Evolutionary conservation across 768 basidiomycete species (phyloP).

Genomic region (Amylocystis lapponica): DNA sequence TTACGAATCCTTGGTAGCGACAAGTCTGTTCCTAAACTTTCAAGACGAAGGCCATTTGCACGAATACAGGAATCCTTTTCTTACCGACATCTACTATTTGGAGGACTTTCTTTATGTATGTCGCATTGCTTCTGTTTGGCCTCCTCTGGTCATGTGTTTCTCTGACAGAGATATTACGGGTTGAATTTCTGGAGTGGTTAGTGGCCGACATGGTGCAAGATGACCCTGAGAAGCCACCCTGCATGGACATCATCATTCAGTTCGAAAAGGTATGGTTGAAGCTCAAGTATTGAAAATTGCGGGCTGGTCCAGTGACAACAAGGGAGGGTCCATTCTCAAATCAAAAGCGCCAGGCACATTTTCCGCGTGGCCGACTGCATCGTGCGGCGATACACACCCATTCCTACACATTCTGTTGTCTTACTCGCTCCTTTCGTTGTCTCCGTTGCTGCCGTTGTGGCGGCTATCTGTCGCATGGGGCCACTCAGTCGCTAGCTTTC

Average conservation of each 20-base stretch:
- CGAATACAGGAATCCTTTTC: conserved; percentile 10
- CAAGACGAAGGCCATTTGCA: conserved; percentile 1
- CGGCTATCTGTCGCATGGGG: no score
- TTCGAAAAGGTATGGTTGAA: conserved; percentile 19
- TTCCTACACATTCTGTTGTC: no score
- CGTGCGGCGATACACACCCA: no score
- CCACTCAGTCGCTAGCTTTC: no score
- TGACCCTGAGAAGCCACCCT: conserved; percentile 27
- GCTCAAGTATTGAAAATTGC: conserved; percentile 22
- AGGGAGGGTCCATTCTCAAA: not conserved
- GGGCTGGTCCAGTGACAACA: conserved; percentile 16
- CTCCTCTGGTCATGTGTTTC: not conserved
- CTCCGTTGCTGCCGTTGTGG: no score
- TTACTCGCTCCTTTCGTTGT: no score
- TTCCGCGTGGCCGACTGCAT: conserved; percentile 6
- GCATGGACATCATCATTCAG: conserved; percentile 23
- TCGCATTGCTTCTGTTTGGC: not conserved
- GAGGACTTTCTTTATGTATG: conserved; percentile 7
- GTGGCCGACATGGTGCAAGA: conserved; percentile 28
- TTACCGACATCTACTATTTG: conserved; percentile 14
- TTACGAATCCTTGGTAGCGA: conserved; percentile 10
- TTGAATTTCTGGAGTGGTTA: conserved; percentile 27
- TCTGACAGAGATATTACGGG: conserved; percentile 13
- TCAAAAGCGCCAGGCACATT: not conserved
- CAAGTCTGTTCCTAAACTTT: conserved; percentile 15